phyloP scores from a whole-genome alignment of 768 basidiomycete species.

The Boletus rubescentipes region DNA sequence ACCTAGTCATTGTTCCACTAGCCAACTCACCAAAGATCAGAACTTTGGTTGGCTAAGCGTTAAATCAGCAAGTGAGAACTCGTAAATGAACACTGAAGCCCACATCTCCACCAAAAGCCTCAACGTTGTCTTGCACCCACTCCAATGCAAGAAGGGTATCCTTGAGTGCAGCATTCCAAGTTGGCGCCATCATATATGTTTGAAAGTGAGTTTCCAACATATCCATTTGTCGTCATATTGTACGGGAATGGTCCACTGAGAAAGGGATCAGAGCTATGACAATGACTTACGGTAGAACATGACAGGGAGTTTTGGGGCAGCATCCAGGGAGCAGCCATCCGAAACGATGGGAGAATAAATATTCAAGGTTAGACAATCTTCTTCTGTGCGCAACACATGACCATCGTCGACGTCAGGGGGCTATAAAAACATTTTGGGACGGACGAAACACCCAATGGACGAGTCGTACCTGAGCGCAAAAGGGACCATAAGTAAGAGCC shows the following conservation, averaged over 20 bases:
- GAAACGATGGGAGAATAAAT: slow-evolving; percentile 14
- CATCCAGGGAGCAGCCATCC: neutral
- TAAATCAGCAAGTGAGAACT: neutral
- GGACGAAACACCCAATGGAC: neutral
- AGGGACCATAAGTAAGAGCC: slow-evolving; percentile 14
- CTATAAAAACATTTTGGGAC: neutral
- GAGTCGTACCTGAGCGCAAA: slow-evolving; percentile 17
- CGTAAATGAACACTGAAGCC: neutral
- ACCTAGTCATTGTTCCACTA: slow-evolving; percentile 19
- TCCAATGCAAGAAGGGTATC: slow-evolving; percentile 34
- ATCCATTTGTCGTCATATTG: slow-evolving; percentile 22
- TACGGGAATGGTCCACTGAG: slow-evolving; percentile 16
- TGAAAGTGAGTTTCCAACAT: slow-evolving; percentile 16
- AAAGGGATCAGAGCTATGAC: neutral
- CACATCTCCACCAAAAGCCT: slow-evolving; percentile 38
- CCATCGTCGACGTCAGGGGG: slow-evolving; percentile 17
- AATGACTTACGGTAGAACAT: slow-evolving; percentile 18
- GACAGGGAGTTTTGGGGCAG: slow-evolving; percentile 14
- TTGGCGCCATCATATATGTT: slow-evolving; percentile 26
- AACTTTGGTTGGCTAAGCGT: slow-evolving; percentile 12
- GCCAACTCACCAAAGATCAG: slow-evolving; percentile 23
- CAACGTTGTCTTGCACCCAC: slow-evolving; percentile 38
- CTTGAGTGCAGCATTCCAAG: slow-evolving; percentile 26
- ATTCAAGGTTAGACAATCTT: slow-evolving; percentile 24
- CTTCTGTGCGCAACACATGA: slow-evolving; percentile 1